Conservation (phyloP, 2,329 filamentous ascomycete species). For the Drechslerella coelobrocha region DNA sequence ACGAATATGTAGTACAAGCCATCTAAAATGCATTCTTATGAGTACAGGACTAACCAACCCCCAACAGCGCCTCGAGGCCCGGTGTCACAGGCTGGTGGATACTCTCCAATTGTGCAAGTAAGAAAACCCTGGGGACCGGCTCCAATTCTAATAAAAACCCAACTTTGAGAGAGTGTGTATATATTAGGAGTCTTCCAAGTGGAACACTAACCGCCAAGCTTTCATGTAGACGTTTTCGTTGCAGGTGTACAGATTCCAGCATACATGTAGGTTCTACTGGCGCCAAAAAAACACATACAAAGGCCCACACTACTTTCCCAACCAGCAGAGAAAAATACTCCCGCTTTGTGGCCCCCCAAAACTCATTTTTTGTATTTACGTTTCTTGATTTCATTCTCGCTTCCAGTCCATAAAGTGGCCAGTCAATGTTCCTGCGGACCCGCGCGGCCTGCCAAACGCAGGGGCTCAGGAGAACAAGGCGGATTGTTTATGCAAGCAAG, state of each 20-base stretch:
- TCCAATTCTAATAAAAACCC: not conserved
- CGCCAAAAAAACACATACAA: too few species aligned
- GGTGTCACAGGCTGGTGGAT: slow-evolving; percentile 1
- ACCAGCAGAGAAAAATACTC: too few species aligned
- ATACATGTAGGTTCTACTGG: too few species aligned
- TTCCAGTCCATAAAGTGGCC: not conserved
- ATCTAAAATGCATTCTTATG: not conserved
- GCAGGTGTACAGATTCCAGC: too few species aligned
- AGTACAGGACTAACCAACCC: not conserved
- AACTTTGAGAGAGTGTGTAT: too few species aligned
- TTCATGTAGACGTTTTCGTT: too few species aligned
- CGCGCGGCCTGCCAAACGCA: slow-evolving; percentile 50
- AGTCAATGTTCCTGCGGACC: slow-evolving; percentile 16
- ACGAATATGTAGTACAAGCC: not conserved
- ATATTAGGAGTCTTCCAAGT: too few species aligned
- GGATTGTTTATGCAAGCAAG: slow-evolving; percentile 18
- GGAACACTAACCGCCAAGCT: too few species aligned
- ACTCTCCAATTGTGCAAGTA: not conserved
- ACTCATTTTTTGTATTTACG: too few species aligned
- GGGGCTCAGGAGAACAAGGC: slow-evolving; percentile 37
- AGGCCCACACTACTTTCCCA: too few species aligned
- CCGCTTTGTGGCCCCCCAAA: too few species aligned
- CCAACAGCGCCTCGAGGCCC: not conserved
- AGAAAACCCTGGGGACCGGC: not conserved
- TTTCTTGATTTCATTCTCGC: too few species aligned